These are phyloP conservation scores for Albifimbria verrucaria DNA, from an alignment of 2,329 filamentous ascomycete genomes.

Conservation along the genomic window DNA sequence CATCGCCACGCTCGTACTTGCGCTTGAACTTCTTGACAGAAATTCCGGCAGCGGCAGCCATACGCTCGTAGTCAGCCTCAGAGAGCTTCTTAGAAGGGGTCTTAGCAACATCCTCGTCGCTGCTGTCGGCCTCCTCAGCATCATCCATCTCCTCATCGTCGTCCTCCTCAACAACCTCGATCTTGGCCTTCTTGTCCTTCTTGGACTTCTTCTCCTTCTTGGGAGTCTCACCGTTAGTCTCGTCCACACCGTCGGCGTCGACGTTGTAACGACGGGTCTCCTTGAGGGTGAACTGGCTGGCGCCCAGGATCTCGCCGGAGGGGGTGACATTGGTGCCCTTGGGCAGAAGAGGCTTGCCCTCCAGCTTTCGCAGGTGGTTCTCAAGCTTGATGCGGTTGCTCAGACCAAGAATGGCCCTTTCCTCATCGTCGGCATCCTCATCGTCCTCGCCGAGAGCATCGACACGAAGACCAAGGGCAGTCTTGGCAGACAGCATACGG, in stretches of 20 bases:
- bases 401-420: constrained; percentile 78
- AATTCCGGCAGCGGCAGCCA: constrained; percentile 65
- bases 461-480: constrained; percentile 86
- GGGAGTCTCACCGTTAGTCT: constrained; percentile 34
- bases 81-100: constrained; percentile 41
- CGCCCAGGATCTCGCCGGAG: constrained; percentile 60
- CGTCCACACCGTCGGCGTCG: constrained; percentile 82
- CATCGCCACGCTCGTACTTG: constrained; percentile 74
- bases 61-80: constrained; percentile 53
- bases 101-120: constrained; percentile 23
- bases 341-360: constrained; percentile 84
- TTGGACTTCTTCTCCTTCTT: constrained; percentile 39
- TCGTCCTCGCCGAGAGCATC: constrained; percentile 65
- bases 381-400: constrained; percentile 70
- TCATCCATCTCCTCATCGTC: constrained; percentile 43
- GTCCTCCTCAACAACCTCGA: constrained; percentile 36
- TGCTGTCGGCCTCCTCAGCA: constrained; percentile 35
- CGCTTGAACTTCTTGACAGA: constrained; percentile 74
- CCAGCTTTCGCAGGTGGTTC: constrained; percentile 71
- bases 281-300: constrained; percentile 86
- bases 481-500: constrained; percentile 90
- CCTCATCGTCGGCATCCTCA: constrained; percentile 79
- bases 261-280: constrained; percentile 92
- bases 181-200: constrained; percentile 42
- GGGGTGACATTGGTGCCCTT: constrained; percentile 73